Evolutionary conservation across 2,329 filamentous ascomycete genomes (phyloP).

Genomic region (Colletotrichum kahawae): DNA sequence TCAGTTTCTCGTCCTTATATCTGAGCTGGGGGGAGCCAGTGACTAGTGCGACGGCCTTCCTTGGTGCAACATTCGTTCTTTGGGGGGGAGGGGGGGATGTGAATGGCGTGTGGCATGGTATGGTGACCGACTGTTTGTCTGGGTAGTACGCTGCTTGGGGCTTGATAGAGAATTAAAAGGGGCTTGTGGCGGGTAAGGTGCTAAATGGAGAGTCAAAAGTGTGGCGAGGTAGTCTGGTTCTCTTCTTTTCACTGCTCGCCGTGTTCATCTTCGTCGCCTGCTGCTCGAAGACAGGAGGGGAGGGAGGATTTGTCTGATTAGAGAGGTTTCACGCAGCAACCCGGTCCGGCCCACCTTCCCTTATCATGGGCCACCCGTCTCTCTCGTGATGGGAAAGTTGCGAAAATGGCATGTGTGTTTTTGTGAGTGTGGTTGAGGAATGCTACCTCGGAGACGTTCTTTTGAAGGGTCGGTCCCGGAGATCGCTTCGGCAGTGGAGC

Average conservation of each 20-base stretch:
- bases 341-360: neutral
- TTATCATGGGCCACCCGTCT: neutral
- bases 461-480: neutral
- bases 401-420: neutral
- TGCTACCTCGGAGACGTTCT: neutral
- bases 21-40: neutral
- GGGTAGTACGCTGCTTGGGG: neutral
- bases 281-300: neutral
- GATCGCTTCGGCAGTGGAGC: neutral
- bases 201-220: neutral
- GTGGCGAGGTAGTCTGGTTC: neutral
- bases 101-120: neutral
- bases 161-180: neutral
- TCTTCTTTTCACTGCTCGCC: neutral
- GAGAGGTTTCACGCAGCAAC: conserved; percentile 13
- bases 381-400: conserved; percentile 2
- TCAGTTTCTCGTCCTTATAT: neutral
- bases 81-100: neutral
- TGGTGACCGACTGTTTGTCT: neutral
- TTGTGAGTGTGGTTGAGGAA: neutral
- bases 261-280: neutral
- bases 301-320: neutral
- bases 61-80: neutral
- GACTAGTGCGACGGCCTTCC: neutral
- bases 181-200: neutral